These are phyloP conservation scores for Phragmites australis DNA, from an alignment of 176 grass and related monocot genomes.

Conservation along the genomic window DNA sequence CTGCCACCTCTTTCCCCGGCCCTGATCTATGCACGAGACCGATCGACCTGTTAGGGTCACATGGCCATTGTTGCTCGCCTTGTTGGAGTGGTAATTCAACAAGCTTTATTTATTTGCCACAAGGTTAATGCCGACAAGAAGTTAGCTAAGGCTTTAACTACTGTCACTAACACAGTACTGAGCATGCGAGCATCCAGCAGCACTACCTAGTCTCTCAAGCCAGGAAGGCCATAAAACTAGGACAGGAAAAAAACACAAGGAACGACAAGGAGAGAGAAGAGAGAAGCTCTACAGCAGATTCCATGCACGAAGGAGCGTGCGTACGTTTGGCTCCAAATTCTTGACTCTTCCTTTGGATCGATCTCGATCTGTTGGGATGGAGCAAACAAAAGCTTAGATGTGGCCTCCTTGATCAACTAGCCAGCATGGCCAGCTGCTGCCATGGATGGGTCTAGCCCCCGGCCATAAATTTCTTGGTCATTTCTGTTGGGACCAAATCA, in stretches of 20 bases:
- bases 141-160: conserved; percentile 32
- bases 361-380: neutral
- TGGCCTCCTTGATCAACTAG: conserved; percentile 12
- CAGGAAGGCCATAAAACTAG: neutral
- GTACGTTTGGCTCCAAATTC: conserved; percentile 42
- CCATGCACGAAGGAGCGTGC: neutral
- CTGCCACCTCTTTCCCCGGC: too few relatives aligned
- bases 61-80: conserved; percentile 18
- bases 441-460: conserved; percentile 25
- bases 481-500: conserved; percentile 35
- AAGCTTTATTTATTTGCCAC: neutral
- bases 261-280: neutral
- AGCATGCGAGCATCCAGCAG: too few relatives aligned
- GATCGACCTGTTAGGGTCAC: conserved; percentile 20
- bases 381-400: conserved; percentile 24
- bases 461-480: conserved; percentile 25
- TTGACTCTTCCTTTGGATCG: conserved; percentile 29
- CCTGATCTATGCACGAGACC: too few relatives aligned
- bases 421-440: neutral
- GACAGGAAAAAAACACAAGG: neutral
- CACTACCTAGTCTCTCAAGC: neutral
- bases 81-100: neutral
- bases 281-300: neutral
- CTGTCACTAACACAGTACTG: neutral
- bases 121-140: conserved; percentile 17